Evolutionary conservation across 2,329 filamentous ascomycete genomes (phyloP).

Genomic region (Mycosphaerella arachidis): DNA sequence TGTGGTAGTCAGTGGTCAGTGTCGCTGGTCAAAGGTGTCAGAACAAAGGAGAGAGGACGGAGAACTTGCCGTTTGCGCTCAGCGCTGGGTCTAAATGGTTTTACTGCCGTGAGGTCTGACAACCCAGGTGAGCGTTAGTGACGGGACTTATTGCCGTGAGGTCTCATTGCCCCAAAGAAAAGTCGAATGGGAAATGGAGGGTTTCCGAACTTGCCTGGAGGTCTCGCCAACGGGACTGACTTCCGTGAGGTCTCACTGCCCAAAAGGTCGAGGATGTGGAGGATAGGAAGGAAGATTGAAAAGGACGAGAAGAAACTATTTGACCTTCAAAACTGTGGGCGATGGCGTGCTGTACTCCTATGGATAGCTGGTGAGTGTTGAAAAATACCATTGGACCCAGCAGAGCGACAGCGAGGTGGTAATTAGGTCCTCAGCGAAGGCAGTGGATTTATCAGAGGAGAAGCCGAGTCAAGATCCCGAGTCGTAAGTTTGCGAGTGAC

Average conservation of each 20-base stretch:
- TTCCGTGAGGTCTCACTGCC: not conserved
- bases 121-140: not conserved
- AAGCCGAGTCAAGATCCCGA: not conserved
- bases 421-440: not conserved
- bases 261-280: not conserved
- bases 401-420: not conserved
- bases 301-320: not conserved
- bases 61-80: too few relatives aligned
- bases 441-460: not conserved
- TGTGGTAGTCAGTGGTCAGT: not conserved
- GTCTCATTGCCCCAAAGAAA: not conserved
- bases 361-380: not conserved
- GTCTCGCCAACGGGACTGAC: not conserved
- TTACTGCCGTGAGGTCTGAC: not conserved
- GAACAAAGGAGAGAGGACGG: too few relatives aligned
- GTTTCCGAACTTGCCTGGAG: not conserved
- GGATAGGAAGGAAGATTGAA: not conserved
- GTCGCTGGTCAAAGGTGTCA: not conserved
- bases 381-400: not conserved
- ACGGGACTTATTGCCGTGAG: too few relatives aligned
- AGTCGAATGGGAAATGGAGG: not conserved
- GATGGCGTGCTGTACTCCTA: not conserved
- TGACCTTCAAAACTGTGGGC: not conserved
- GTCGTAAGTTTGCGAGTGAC: not conserved
- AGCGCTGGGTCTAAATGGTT: not conserved